Percentiles rank a stretch among this genome's conserved stretches.
phyloP scores from a whole-genome alignment of 768 basidiomycete genomes.

The Russula foetens region DNA sequence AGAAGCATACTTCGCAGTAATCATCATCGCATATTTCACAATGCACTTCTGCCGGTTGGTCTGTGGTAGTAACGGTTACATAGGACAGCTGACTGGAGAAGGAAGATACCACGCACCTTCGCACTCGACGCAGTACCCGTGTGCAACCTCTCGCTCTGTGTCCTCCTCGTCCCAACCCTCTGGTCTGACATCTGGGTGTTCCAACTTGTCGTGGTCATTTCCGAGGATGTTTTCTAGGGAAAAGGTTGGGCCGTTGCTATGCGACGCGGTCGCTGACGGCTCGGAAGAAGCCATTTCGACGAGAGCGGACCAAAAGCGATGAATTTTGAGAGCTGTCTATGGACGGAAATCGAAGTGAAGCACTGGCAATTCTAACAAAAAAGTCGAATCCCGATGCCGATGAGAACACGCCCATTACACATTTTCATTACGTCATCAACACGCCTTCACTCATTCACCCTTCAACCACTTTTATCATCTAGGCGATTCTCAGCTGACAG shows the following conservation, averaged over 20 bases:
- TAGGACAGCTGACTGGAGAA: not conserved
- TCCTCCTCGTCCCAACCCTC: constrained; percentile 67
- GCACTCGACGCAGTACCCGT: constrained; percentile 77
- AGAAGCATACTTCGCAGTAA: constrained; percentile 83
- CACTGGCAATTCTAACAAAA: not conserved
- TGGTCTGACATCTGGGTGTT: constrained; percentile 40
- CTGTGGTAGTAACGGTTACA: constrained; percentile 30
- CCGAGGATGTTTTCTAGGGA: constrained; percentile 67
- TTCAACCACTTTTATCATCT: too few relatives aligned
- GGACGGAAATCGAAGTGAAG: not conserved
- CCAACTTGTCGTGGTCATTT: constrained; percentile 53
- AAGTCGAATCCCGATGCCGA: not conserved
- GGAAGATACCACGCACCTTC: constrained; percentile 51
- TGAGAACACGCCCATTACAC: too few relatives aligned
- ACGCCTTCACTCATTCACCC: too few relatives aligned
- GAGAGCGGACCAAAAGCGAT: not conserved
- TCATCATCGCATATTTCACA: constrained; percentile 67
- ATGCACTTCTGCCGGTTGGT: constrained; percentile 71
- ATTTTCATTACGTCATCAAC: not conserved
- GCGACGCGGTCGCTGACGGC: constrained; percentile 4
- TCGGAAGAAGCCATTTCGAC: constrained; percentile 6
- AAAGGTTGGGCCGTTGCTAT: constrained; percentile 28
- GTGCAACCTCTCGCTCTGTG: constrained; percentile 34
- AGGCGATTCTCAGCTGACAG: too few relatives aligned
- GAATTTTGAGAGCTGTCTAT: constrained; percentile 1